Percentiles rank a stretch among this genome's conserved stretches.
phyloP scores from a whole-genome alignment of 768 basidiomycete genomes.

The Lyophyllum shimeji region DNA sequence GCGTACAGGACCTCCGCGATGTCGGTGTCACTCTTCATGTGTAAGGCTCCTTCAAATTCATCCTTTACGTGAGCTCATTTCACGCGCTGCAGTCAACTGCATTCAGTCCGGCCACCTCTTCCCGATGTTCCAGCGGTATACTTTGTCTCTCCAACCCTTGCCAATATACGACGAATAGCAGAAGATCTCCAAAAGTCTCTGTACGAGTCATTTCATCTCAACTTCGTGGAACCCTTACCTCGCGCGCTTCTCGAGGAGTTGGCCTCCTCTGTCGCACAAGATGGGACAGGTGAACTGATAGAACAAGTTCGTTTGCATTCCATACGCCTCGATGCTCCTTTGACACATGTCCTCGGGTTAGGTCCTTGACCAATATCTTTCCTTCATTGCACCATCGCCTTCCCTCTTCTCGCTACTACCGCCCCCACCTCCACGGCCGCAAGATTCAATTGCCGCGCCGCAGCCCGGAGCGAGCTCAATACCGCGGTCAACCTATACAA shows the following conservation, averaged over 20 bases:
- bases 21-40: constrained; percentile 97
- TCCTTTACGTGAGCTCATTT: constrained; percentile 2
- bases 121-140: constrained; percentile 97
- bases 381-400: constrained; percentile 91
- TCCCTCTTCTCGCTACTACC: constrained; percentile 90
- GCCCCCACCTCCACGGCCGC: constrained; percentile 39
- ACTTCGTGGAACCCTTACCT: constrained; percentile 91
- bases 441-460: constrained; percentile 32
- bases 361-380: constrained; percentile 96
- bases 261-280: constrained; percentile 82
- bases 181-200: constrained; percentile 88
- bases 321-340: background rate
- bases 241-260: constrained; percentile 91
- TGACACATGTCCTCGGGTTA: constrained; percentile 30
- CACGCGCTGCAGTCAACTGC: constrained; percentile 68
- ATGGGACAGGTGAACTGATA: constrained; percentile 79
- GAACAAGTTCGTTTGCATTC: constrained; percentile 56
- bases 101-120: constrained; percentile 83
- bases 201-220: constrained; percentile 92
- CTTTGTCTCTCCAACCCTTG: constrained; percentile 88
- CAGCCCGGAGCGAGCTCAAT: constrained; percentile 32
- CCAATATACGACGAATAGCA: constrained; percentile 87
- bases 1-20: constrained; percentile 95
- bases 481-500: constrained; percentile 68
- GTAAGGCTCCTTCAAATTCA: constrained; percentile 47